Base-by-base conservation (phyloP, 2,329 filamentous ascomycete species). In the Alternaria burnsii region DNA sequence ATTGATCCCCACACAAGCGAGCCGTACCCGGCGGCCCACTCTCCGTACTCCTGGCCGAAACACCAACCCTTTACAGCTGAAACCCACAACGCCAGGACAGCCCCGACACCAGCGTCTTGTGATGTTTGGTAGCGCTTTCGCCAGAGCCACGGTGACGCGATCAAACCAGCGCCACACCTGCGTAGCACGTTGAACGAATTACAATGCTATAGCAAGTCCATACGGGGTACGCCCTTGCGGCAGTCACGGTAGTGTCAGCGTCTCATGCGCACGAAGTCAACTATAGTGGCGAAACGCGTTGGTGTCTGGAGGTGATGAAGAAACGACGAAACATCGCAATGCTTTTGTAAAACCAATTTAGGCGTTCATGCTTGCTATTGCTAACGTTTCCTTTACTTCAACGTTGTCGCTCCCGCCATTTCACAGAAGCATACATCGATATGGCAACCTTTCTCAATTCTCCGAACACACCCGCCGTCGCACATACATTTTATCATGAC, bases 71-170 rank as follows among this genome's bases (percentile, higher is more conserved):
- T 41, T 48, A 24, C 36, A 43, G 52, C 67, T 69, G 68, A 71
- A 71, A 71, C 68, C 58, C 61, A 51, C 48, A 63, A 70, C 60
- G 66, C 62, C 60, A 61, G 60, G 61, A 70, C 59, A 51, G 44
- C 50, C 64, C 67, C 66, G 62, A 63, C 68, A 71, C 70, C 65
- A 72, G 55, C 60, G 70, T 72, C 65, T 68, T 63, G 52, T 43
- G 41, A 26, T 50, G 56, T 62, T 67, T 60, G 51, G 63, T 62
- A 40, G 34, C 30, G 34, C 52, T 57, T 53, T 44, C 24, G 51
- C 20, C 26, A 24, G 30, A 20, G 4, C 6, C 41, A 63, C 58
- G 62, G 58, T 55, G 55, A 32, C 28, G 43, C 52, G 41, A 46
- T 22, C 24, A 34, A 43, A 5, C 12, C 56, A 62, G 30, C 18